A percentile compares a stretch with the other conserved stretches of the same genome.
Conservation (phyloP, 1,284 basidiomycete species). For the Malassezia equina region DNA sequence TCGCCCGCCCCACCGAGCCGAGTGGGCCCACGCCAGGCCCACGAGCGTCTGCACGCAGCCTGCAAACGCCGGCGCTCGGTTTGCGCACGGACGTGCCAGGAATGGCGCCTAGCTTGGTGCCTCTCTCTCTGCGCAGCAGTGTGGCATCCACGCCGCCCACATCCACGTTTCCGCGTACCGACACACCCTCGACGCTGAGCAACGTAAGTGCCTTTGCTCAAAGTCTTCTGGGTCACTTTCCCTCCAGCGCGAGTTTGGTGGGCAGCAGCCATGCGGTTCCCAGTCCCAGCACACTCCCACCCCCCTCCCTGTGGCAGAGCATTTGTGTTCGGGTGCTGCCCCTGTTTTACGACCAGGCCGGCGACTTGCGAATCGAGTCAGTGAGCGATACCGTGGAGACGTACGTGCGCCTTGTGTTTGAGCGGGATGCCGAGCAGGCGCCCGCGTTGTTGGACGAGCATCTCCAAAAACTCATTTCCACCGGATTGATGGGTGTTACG, state of each 20-base stretch:
- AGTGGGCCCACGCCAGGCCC: background rate
- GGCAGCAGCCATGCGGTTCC: background rate
- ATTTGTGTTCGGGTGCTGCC: constrained; percentile 77
- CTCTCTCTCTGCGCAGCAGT: background rate
- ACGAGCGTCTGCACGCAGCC: background rate
- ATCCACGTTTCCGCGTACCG: background rate
- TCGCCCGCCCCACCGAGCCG: background rate
- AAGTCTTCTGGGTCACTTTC: constrained; percentile 5
- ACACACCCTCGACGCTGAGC: background rate
- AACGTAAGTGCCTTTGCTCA: constrained; percentile 19
- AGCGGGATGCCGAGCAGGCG: constrained; percentile 49
- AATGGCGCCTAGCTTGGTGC: background rate
- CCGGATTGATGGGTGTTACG: constrained; percentile 83
- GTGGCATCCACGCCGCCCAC: background rate
- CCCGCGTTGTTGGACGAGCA: constrained; percentile 61
- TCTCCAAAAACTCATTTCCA: constrained; percentile 67
- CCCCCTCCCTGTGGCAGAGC: constrained; percentile 56
- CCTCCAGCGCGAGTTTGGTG: background rate
- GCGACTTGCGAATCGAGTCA: constrained; percentile 82
- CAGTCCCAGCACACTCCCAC: background rate
- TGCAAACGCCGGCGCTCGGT: background rate
- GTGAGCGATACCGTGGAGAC: constrained; percentile 62
- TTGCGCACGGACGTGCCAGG: background rate
- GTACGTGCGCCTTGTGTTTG: constrained; percentile 58
- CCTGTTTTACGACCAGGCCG: constrained; percentile 78